Conservation (phyloP, 2,329 filamentous ascomycete genomes). For the Pyricularia grisea region DNA sequence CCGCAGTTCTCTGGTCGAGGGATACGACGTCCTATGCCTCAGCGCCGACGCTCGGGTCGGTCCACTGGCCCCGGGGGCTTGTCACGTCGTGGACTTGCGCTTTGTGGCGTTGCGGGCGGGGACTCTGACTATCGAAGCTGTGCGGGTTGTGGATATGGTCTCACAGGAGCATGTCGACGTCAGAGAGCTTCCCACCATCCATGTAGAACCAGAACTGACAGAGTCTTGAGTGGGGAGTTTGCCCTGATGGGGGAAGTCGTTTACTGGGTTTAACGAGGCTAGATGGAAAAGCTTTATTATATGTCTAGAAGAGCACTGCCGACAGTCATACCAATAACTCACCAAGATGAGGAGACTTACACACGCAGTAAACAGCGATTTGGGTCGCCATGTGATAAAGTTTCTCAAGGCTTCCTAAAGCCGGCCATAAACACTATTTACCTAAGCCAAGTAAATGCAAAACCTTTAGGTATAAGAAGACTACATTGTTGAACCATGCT, state of each 20-base stretch:
- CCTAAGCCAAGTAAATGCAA: not conserved
- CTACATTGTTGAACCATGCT: not conserved
- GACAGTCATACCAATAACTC: too few relatives aligned
- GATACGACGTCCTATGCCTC: constrained; percentile 62
- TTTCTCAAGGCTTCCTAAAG: not conserved
- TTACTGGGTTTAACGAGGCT: not conserved
- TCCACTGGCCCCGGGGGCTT: constrained; percentile 61
- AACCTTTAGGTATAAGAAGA: not conserved
- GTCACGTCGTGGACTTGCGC: constrained; percentile 62
- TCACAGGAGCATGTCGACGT: constrained; percentile 73
- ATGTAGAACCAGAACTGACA: constrained; percentile 31
- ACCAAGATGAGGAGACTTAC: too few relatives aligned
- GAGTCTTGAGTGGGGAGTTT: not conserved
- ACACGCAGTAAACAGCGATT: not conserved
- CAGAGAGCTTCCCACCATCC: constrained; percentile 60
- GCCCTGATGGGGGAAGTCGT: not conserved
- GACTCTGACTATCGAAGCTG: constrained; percentile 59
- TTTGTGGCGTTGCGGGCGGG: constrained; percentile 62
- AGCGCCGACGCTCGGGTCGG: constrained; percentile 68
- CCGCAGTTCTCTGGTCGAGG: constrained; percentile 52
- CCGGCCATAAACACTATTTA: not conserved
- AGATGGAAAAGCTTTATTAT: not conserved
- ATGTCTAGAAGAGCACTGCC: not conserved
- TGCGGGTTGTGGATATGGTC: constrained; percentile 63
- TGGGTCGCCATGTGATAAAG: not conserved